Evolutionary conservation across 1,139 yeast species (phyloP), one percentile per base, ranked within the genome.

Genomic region (Yamadazyma triangularis): DNA sequence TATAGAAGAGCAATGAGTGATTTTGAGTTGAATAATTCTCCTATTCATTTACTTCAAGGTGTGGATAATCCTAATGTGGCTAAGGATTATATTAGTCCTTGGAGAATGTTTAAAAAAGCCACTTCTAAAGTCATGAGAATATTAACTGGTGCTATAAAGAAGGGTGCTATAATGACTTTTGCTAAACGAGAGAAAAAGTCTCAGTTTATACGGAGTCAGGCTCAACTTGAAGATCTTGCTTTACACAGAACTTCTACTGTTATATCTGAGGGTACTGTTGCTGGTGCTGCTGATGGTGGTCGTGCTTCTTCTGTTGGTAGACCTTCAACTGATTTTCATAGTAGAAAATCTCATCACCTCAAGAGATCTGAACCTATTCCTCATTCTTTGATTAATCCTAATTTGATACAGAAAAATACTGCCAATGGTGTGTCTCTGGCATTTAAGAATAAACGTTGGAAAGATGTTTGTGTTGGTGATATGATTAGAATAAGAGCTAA

Each of bases 381-480:
- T n/a, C n/a, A n/a, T n/a, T n/a, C n/a, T n/a, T n/a, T n/a, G n/a
- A n/a, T 65, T 20, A 65, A 65, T 36, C 71, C 72, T 16, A 15
- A 16, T 8, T 28, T 35, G 8, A 32, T 41, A 4, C 44, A 47
- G 25, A 42, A 55, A 23, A 40, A 47, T n/a, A 40, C 39, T 2
- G 38, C 39, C 23, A 27, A 28, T 12, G 28, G 23, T 4, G 26
- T 29, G n/a, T n/a, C n/a, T n/a, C n/a, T n/a, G n/a, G 4, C 25
- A 2, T 89, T 89, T 61, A 72, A 71, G 32, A 81, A 77, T 40
- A 77, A 77, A 36, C 77, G 69, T 47, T 91, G 98, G 98, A 91
- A 91, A 56, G 85, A 78, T 49, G 82, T 89, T 26, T 69, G 71
- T 34, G 96, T 89, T 18, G 98, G 98, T 39, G 96, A 89, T 50